Percentiles rank a stretch among this genome's conserved stretches.
Conservation (phyloP, 176 grass and related monocot genomes). For the Cenchrus fungigraminus region DNA sequence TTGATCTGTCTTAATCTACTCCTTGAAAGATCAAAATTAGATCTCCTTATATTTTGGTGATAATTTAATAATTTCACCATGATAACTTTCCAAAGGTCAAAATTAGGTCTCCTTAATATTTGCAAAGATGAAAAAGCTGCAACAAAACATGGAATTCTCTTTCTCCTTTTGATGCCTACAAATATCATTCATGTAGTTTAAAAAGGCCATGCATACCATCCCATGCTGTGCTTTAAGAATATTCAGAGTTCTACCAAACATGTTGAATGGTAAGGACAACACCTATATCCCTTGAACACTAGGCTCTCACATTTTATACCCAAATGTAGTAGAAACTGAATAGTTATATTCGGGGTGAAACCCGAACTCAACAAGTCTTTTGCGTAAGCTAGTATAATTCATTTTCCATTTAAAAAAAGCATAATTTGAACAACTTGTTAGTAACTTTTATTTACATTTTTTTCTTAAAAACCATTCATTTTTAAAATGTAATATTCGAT, state of each 20-base stretch:
- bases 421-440: neutral
- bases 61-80: neutral
- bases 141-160: neutral
- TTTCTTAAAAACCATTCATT: neutral
- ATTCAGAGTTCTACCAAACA: neutral
- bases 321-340: neutral
- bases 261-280: neutral
- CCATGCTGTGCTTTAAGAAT: neutral
- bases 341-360: too few relatives aligned
- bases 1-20: neutral
- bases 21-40: neutral
- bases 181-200: neutral
- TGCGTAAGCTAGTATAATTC: neutral
- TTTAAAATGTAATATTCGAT: neutral
- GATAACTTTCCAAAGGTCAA: neutral
- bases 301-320: neutral
- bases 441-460: neutral
- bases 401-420: too few relatives aligned
- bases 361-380: neutral
- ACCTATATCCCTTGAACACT: neutral
- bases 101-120: neutral
- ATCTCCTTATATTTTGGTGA: neutral
- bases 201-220: neutral
- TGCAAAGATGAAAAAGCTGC: neutral
- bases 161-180: neutral